These are phyloP conservation scores for Andrographis paniculata DNA, from an alignment of 305 asterid genomes.

Conservation along the genomic window DNA sequence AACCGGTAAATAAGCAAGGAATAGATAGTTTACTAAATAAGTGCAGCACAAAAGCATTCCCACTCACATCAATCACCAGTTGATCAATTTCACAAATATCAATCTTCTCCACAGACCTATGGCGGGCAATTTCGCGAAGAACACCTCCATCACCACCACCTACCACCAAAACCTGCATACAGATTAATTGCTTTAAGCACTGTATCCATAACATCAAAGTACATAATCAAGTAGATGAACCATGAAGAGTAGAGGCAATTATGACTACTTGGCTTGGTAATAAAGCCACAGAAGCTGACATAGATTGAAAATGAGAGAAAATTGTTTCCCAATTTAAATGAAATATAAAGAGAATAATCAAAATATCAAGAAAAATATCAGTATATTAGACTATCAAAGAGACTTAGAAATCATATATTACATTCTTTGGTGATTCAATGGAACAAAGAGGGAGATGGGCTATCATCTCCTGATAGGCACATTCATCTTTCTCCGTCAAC, in stretches of 20 bases:
- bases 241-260: not conserved
- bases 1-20: not conserved
- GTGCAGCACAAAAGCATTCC: constrained; percentile 10
- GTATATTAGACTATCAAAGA: constrained; percentile 5
- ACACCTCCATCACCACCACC: constrained; percentile 99
- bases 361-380: constrained; percentile 3
- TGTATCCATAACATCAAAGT: not conserved
- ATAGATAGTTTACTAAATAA: not conserved
- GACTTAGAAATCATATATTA: constrained; percentile 27
- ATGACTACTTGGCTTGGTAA: not conserved
- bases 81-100: constrained; percentile 96
- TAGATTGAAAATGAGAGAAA: constrained; percentile 5
- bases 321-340: constrained; percentile 5
- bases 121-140: constrained; percentile 85
- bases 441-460: constrained; percentile 98
- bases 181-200: constrained; percentile 9
- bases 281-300: constrained; percentile 4
- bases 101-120: constrained; percentile 72
- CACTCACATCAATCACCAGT: constrained; percentile 91
- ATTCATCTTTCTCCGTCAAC: constrained; percentile 98
- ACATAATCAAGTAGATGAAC: not conserved
- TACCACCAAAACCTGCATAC: constrained; percentile 78
- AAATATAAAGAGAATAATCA: not conserved
- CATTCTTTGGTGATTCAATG: constrained; percentile 68
- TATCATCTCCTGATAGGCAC: constrained; percentile 99